Base-by-base conservation (phyloP, 129 eudicot genomes). In the Oenanthe sinensis region DNA sequence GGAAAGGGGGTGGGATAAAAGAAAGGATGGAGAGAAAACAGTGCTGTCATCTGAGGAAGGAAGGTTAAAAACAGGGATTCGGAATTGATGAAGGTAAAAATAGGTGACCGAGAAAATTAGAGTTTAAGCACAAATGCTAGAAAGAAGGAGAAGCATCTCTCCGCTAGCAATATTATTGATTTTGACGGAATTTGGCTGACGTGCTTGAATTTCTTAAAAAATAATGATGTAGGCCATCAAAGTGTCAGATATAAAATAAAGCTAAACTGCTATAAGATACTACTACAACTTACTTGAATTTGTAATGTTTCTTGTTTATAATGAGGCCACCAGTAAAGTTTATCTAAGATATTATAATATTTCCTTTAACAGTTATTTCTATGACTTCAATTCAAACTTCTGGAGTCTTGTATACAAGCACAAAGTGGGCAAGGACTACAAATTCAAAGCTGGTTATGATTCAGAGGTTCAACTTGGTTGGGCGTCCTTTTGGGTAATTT, bases 401-500 rank as follows among this genome's bases (percentile, higher is more conserved):
- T 94, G 98, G 98, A 90, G 89, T 87, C 84, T 93, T 14, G 96
- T 90, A 40, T 94, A 83, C 79, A 94, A 94, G 77, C 98, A 90
- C 88, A 90, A 90, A 1, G 82, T 86, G 69, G 92, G 98, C 28
- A 85, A 91, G 83, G 97, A 94, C 75, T 94, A 87, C 86, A 94
- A 94, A 76, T 84, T 94, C 40, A 94, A 94, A 88, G 93, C 96
- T 83, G 98, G 98, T 73, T 94, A 94, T 81, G 98, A 94, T 85
- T 90, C 98, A 20, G 90, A 87, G 73, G 89, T 82, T 22, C 91
- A 92, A 80, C 88, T 94, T 75, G 96, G 97, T 26, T 91, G 98
- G 97, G 97, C 98, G 79, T 94, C 97, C 79, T 82, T 94, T 63
- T 94, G 97, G 98, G 98, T 94, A 81, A 83, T 91, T 75, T 77